Conservation (phyloP, 2,329 filamentous ascomycete species). For the Neopestalotiopsis clavispora region DNA sequence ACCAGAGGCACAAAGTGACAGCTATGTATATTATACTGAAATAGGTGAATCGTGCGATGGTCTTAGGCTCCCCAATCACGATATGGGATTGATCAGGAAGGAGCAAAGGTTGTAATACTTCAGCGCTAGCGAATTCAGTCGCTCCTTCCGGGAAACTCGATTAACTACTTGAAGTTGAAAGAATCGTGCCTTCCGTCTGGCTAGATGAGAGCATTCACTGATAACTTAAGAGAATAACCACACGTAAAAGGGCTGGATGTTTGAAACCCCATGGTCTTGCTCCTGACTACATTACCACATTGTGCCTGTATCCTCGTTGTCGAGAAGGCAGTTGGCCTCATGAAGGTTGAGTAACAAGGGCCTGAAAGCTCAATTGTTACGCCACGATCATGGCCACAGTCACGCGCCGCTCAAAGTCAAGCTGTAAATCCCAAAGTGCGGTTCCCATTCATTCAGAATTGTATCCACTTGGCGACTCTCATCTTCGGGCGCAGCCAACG, state of each 20-base stretch:
- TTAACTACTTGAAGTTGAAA: background rate
- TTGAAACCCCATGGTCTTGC: background rate
- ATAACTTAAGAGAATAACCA: background rate
- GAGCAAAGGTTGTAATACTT: background rate
- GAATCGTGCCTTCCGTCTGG: background rate
- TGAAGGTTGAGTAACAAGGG: background rate
- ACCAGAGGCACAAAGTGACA: no score
- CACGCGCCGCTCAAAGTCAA: background rate
- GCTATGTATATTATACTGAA: no score
- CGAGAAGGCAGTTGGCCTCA: background rate
- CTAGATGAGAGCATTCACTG: background rate
- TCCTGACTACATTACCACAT: background rate
- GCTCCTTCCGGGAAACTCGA: background rate
- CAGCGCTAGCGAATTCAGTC: background rate
- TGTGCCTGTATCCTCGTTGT: background rate
- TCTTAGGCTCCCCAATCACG: background rate
- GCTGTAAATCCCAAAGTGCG: background rate
- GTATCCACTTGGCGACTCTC: background rate
- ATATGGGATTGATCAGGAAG: background rate
- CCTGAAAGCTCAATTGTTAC: background rate
- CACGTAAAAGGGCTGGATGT: background rate
- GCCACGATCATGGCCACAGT: background rate
- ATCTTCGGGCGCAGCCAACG: background rate
- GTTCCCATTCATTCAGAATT: background rate
- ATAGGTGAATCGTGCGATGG: background rate